Evolutionary conservation across 75 land plant species (phyloP).

Genomic region (Ceratopteris richardii): DNA sequence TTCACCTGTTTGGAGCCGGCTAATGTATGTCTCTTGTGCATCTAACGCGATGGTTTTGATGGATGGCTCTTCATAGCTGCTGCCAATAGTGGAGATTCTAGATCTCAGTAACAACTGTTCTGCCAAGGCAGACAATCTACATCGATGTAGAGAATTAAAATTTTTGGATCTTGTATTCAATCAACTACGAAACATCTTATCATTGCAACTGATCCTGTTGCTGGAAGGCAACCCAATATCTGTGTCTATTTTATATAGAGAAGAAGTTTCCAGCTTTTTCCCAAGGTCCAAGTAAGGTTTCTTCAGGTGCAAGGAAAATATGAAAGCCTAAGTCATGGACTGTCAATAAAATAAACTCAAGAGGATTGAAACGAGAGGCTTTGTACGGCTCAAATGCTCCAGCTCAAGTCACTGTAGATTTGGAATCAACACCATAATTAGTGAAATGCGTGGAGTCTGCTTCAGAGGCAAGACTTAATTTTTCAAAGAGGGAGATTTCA

Average conservation of each 20-base stretch:
- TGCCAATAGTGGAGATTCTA: slow-evolving; percentile 78
- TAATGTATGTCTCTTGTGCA: slow-evolving; percentile 74
- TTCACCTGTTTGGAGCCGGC: slow-evolving; percentile 65
- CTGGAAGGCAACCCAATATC: slow-evolving; percentile 89
- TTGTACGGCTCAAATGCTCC: slow-evolving; percentile 85
- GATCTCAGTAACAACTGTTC: slow-evolving; percentile 87
- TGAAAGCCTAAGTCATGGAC: slow-evolving; percentile 59
- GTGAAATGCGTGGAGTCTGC: no score
- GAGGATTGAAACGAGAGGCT: slow-evolving; percentile 52
- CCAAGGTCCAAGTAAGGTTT: slow-evolving; percentile 44
- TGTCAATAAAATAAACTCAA: slow-evolving; percentile 44
- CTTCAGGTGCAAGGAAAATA: slow-evolving; percentile 66
- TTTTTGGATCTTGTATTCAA: slow-evolving; percentile 90
- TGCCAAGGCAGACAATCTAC: slow-evolving; percentile 70
- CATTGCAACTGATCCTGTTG: slow-evolving; percentile 50
- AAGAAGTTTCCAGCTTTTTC: slow-evolving; percentile 76
- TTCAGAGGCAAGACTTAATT: no score
- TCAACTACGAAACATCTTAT: slow-evolving; percentile 44
- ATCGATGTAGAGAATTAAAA: slow-evolving; percentile 52
- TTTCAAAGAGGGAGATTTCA: slow-evolving; percentile 46
- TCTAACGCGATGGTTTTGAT: slow-evolving; percentile 66
- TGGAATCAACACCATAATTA: neutral
- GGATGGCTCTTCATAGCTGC: slow-evolving; percentile 93
- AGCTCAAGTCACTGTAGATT: no score
- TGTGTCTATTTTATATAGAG: slow-evolving; percentile 62